These are phyloP conservation scores for Saccharomycopsis sp. DNA, from an alignment of 805 yeast genomes.

Conservation along the genomic window DNA sequence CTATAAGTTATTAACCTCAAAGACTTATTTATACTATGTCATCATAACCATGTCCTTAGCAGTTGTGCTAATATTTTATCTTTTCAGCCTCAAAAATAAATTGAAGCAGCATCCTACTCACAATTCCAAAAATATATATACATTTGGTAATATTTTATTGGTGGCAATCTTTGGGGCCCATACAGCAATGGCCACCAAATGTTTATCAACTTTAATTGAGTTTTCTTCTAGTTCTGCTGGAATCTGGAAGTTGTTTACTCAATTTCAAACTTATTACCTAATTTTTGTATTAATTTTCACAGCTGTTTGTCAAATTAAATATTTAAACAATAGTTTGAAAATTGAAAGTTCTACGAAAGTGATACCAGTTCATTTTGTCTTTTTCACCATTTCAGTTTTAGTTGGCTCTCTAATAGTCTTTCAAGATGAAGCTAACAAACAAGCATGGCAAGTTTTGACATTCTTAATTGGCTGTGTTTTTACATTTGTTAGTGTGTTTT, in stretches of 20 bases:
- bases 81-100: conserved; percentile 1
- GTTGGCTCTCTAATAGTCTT: conserved; percentile 33
- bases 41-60: conserved; percentile 5
- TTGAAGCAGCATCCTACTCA: background rate
- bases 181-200: conserved; percentile 36
- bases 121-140: conserved; percentile 15
- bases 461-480: conserved; percentile 28
- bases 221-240: conserved; percentile 16
- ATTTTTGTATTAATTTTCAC: conserved; percentile 26
- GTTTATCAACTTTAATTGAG: conserved; percentile 27
- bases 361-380: conserved; percentile 39
- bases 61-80: conserved; percentile 1
- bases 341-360: conserved; percentile 35
- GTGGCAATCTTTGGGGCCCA: conserved; percentile 39
- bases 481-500: conserved; percentile 33
- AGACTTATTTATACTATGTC: conserved; percentile 22
- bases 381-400: conserved; percentile 35
- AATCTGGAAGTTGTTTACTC: conserved; percentile 14
- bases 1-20: conserved; percentile 22
- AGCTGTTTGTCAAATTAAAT: conserved; percentile 31
- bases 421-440: conserved; percentile 28
- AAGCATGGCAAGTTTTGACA: conserved; percentile 19
- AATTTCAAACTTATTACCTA: conserved; percentile 26
- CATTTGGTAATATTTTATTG: conserved; percentile 25
- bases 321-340: conserved; percentile 30